Evolutionary conservation across 176 grass and related monocot species (phyloP).

Genomic region (Elymus sibiricus): DNA sequence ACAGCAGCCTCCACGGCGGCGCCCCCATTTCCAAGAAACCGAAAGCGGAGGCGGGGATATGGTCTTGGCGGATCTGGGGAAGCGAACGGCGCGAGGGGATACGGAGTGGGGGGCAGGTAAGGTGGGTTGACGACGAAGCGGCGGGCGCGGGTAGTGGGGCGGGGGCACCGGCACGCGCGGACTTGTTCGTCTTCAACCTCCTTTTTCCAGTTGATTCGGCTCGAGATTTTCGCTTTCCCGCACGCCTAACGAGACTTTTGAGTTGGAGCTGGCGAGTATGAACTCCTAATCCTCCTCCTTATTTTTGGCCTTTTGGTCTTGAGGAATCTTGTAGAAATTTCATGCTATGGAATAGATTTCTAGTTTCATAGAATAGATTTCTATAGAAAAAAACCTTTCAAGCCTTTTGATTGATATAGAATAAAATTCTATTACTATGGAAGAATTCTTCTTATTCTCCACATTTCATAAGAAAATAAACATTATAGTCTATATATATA

Average conservation of each 20-base stretch:
- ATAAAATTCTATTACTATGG: no score
- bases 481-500: no score
- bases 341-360: no score
- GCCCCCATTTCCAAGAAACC: not conserved
- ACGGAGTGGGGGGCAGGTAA: not conserved
- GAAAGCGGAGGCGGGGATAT: not conserved
- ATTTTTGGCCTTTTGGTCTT: not conserved
- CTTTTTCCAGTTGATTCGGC: not conserved
- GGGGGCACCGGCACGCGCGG: not conserved
- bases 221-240: not conserved
- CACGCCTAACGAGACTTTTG: not conserved
- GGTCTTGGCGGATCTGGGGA: not conserved
- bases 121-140: not conserved
- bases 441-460: no score
- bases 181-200: not conserved
- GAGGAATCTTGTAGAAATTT: not conserved
- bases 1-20: constrained; percentile 14
- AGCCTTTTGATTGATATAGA: no score
- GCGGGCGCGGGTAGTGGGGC: not conserved
- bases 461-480: no score
- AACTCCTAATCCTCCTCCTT: not conserved
- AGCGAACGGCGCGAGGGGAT: not conserved
- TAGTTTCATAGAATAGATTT: no score
- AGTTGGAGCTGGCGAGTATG: not conserved
- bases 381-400: no score